Base-by-base conservation (phyloP, 176 grass and related monocot genomes). In the Echinochloa phyllopogon region DNA sequence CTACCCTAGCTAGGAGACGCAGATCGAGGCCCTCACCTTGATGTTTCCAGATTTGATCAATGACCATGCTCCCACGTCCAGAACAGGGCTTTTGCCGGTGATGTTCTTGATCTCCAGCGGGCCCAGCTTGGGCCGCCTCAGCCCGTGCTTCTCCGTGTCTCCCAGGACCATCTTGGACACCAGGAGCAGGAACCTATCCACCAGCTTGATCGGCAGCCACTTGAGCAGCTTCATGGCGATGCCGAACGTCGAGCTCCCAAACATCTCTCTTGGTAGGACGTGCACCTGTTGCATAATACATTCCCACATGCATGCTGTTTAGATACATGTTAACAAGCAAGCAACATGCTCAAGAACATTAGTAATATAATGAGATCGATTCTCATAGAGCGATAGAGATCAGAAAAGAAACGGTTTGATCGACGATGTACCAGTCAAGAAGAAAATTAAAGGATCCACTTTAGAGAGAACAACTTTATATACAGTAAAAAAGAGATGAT, bases 31-130 rank as follows among this genome's bases (percentile, higher is more conserved):
- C 79, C 79, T 82, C 65, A 99, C 96, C 96, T 94, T 92, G 85
- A 99, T 94, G 65, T 81, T 60, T 71, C 93, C 86, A 72, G 87
- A 84, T 90, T 96, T 99, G 53, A 96, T 99, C 20, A 91, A 87
- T 51, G 93, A 82, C 75, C 92, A 91, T 77, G 93, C 88, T 86
- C 96, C 96, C 69, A 94, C 89, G 81, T 99, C 96, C 4, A 99
- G 85, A 43, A 99, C 96, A 81, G 96, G 96, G 84, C 87, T 94
- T 91, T 96, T 99, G 49, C 96, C 93, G 65, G 91, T 94, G 55
- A 87, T 41, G 68, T 76, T 78, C 83, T 99, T 99, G 71, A 90
- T 86, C 88, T 96, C 96, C 76, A 99, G 63, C 23, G 96, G 96
- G 39, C 96, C 96, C 78, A 92, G 23, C 24, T 99, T 94, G 65